Percentiles rank a stretch among this genome's conserved stretches.
phyloP scores from a whole-genome alignment of 805 yeast species.

The Candida tibetensis region DNA sequence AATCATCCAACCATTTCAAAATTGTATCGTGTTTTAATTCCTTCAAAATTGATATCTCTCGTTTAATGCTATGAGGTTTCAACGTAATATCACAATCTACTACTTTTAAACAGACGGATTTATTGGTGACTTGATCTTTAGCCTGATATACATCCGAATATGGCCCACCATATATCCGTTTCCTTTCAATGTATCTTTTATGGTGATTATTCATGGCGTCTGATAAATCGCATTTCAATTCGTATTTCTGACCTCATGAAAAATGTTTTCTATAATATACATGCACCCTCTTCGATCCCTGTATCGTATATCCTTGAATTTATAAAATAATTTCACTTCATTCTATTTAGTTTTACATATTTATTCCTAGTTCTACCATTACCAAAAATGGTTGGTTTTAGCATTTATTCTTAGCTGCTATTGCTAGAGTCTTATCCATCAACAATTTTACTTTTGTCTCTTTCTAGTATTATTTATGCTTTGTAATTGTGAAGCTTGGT shows the following conservation, averaged over 20 bases:
- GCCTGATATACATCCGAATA: constrained; percentile 32
- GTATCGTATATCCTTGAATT: too few species aligned
- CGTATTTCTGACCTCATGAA: too few species aligned
- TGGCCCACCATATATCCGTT: constrained; percentile 32
- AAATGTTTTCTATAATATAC: too few species aligned
- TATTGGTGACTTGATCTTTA: constrained; percentile 7
- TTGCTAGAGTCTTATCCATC: too few species aligned
- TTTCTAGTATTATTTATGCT: constrained; percentile 16
- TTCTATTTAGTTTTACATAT: too few species aligned
- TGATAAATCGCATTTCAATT: too few species aligned
- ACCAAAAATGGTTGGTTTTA: too few species aligned
- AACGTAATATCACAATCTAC: constrained; percentile 35
- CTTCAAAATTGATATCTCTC: constrained; percentile 29
- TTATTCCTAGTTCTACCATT: too few species aligned
- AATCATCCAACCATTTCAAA: constrained; percentile 20
- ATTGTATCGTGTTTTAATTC: constrained; percentile 15
- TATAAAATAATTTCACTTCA: too few species aligned
- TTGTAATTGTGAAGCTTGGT: not conserved
- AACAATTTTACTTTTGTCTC: constrained; percentile 23
- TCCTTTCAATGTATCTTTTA: constrained; percentile 16
- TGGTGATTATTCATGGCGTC: constrained; percentile 6
- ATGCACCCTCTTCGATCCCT: too few species aligned
- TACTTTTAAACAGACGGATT: constrained; percentile 25
- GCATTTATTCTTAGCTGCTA: too few species aligned
- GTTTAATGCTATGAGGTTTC: constrained; percentile 35